Conservation (phyloP, 495 filamentous ascomycete species). For the Podospora didyma region DNA sequence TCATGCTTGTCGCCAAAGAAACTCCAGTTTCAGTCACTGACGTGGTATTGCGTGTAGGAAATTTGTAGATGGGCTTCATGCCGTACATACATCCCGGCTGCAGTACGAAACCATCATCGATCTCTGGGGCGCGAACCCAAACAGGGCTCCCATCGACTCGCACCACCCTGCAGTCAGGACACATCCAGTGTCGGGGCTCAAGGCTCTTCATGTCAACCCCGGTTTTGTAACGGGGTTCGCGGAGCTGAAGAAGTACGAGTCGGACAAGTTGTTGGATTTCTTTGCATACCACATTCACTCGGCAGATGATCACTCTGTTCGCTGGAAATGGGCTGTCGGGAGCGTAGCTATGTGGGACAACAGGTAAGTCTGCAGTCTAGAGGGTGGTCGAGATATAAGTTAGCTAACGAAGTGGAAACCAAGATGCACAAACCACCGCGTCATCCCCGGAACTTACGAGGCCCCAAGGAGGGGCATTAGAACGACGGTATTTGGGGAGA, state of each 20-base stretch:
- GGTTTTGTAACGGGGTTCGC: conserved; percentile 51
- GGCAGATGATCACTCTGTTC: conserved; percentile 49
- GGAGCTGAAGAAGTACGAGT: conserved; percentile 52
- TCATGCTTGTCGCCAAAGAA: background rate
- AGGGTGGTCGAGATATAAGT: background rate
- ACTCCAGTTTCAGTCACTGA: background rate
- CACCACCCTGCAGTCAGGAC: conserved; percentile 54
- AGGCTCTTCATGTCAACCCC: conserved; percentile 48
- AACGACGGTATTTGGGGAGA: conserved; percentile 54
- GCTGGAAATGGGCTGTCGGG: conserved; percentile 55
- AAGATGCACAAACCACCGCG: conserved; percentile 44
- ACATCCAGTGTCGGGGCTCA: conserved; percentile 51
- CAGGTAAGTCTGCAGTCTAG: conserved; percentile 14
- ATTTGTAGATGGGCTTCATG: conserved; percentile 47
- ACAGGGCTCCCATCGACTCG: conserved; percentile 47
- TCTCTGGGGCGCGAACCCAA: conserved; percentile 45
- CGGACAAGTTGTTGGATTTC: conserved; percentile 49
- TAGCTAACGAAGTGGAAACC: background rate
- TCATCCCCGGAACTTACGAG: conserved; percentile 50
- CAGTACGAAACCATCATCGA: conserved; percentile 46
- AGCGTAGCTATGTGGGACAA: conserved; percentile 56
- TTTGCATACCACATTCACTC: conserved; percentile 49
- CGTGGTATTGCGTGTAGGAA: conserved; percentile 28
- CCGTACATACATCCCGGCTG: conserved; percentile 46
- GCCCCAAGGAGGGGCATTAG: conserved; percentile 43